These are phyloP conservation scores for Salix suchowensis DNA, from an alignment of 345 rosid genomes.

Conservation along the genomic window DNA sequence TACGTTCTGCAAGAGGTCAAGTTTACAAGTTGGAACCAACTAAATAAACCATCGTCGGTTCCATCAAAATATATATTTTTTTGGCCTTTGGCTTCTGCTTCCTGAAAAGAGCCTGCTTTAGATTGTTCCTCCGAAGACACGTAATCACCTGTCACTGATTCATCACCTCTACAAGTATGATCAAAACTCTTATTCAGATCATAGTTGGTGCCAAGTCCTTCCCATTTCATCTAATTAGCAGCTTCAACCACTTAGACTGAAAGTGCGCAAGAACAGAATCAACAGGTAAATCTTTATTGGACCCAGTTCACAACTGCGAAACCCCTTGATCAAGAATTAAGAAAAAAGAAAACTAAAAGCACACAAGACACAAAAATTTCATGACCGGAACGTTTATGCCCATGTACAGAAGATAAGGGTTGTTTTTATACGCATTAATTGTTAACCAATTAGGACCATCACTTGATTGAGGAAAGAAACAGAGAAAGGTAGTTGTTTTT, in stretches of 20 bases:
- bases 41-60: too few relatives aligned
- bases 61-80: too few relatives aligned
- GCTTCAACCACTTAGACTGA: constrained; percentile 1
- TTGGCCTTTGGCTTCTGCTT: constrained; percentile 24
- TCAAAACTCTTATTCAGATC: constrained; percentile 17
- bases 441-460: neutral
- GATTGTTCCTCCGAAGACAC: constrained; percentile 22
- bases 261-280: neutral
- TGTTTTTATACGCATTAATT: neutral
- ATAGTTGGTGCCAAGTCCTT: constrained; percentile 20
- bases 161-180: constrained; percentile 15
- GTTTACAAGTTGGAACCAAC: too few relatives aligned
- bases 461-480: neutral
- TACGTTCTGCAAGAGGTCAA: too few relatives aligned
- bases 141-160: constrained; percentile 14
- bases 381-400: neutral
- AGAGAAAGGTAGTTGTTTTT: too few relatives aligned
- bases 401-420: neutral
- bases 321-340: constrained; percentile 1
- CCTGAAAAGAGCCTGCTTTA: constrained; percentile 8
- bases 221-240: constrained; percentile 40
- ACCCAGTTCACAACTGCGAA: neutral
- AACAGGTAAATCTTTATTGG: neutral
- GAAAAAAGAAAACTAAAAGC: neutral
- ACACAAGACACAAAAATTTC: neutral